A percentile compares a stretch with the other conserved stretches of the same genome.
Conservation (phyloP, 2,329 filamentous ascomycete genomes). For the Penicillium sp. region DNA sequence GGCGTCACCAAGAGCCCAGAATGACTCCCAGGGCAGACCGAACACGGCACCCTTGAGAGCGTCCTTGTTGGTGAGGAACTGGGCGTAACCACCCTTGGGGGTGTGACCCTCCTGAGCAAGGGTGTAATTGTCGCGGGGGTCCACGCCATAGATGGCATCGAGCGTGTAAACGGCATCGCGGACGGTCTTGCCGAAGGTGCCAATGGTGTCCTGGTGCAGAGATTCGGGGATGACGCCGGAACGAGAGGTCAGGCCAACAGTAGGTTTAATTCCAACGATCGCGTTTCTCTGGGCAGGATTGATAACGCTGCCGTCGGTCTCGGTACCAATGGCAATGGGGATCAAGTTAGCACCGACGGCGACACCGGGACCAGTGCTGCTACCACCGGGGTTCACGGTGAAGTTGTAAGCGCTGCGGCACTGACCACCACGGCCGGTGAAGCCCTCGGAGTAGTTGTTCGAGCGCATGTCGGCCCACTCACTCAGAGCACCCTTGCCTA, state of each 20-base stretch:
- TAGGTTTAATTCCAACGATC: slow-evolving; percentile 73
- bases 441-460: slow-evolving; percentile 67
- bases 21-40: slow-evolving; percentile 68
- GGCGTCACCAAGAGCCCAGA: slow-evolving; percentile 62
- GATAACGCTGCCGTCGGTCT: slow-evolving; percentile 72
- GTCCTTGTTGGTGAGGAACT: slow-evolving; percentile 54
- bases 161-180: slow-evolving; percentile 66
- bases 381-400: slow-evolving; percentile 66
- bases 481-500: slow-evolving; percentile 68
- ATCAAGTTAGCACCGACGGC: slow-evolving; percentile 64
- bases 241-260: slow-evolving; percentile 68
- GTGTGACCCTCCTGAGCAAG: slow-evolving; percentile 55
- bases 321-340: slow-evolving; percentile 67
- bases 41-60: slow-evolving; percentile 63
- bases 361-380: slow-evolving; percentile 64
- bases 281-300: slow-evolving; percentile 68
- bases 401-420: slow-evolving; percentile 66
- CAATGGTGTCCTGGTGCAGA: slow-evolving; percentile 67
- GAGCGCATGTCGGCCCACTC: slow-evolving; percentile 75
- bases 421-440: slow-evolving; percentile 64
- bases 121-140: slow-evolving; percentile 66
- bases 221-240: slow-evolving; percentile 64
- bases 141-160: slow-evolving; percentile 66
- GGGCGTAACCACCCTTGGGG: slow-evolving; percentile 56
- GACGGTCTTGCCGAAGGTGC: slow-evolving; percentile 65